Percentiles rank a stretch among this genome's conserved stretches.
Evolutionary conservation across 1,284 basidiomycete genomes (phyloP).

Genomic region (Phellinidium pouzarii): DNA sequence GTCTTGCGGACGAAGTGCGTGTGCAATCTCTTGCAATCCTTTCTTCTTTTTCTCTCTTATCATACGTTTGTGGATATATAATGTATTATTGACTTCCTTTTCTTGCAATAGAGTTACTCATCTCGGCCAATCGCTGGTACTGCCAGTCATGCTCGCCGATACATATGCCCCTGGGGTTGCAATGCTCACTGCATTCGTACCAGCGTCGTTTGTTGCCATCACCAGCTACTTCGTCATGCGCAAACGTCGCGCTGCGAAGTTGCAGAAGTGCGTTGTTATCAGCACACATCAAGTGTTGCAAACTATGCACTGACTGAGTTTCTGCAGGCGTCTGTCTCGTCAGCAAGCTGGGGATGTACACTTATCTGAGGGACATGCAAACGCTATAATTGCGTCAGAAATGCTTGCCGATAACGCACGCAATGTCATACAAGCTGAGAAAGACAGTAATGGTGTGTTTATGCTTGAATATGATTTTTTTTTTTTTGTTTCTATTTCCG

Average conservation of each 20-base stretch:
- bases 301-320: constrained; percentile 28
- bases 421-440: constrained; percentile 38
- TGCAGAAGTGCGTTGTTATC: constrained; percentile 26
- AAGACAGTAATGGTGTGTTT: constrained; percentile 27
- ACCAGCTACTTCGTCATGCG: constrained; percentile 31
- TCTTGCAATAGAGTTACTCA: constrained; percentile 27
- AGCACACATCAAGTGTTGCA: background rate
- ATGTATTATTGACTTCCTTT: constrained; percentile 8
- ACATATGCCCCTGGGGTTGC: constrained; percentile 27
- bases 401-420: constrained; percentile 41
- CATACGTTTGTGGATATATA: background rate
- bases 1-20: constrained; percentile 31
- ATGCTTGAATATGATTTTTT: too few relatives aligned
- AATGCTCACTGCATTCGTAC: constrained; percentile 29
- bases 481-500: too few relatives aligned
- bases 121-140: constrained; percentile 29
- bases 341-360: constrained; percentile 49
- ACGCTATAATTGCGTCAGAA: constrained; percentile 46
- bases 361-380: constrained; percentile 47
- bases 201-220: constrained; percentile 29
- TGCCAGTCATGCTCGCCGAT: constrained; percentile 32
- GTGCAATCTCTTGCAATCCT: background rate
- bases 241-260: constrained; percentile 28
- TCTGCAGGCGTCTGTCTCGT: constrained; percentile 33
- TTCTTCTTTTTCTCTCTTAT: background rate